Percentiles rank a stretch among this genome's conserved stretches.
These are phyloP conservation scores for Xylaria sp. DNA, from an alignment of 2,329 filamentous ascomycete genomes.

Conservation along the genomic window DNA sequence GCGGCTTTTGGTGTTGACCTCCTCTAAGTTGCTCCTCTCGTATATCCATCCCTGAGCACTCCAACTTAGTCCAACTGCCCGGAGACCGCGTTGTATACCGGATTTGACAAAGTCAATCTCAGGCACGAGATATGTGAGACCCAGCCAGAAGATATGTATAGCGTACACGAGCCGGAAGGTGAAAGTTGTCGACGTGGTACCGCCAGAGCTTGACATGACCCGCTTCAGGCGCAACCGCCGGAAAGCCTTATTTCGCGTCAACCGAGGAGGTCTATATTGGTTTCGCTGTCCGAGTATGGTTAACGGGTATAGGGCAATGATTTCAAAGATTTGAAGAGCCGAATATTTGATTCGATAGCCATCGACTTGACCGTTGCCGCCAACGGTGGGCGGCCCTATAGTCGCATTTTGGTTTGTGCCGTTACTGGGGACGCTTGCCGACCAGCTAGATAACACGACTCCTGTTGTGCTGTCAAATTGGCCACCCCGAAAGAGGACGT, in stretches of 20 bases:
- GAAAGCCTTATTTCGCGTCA: background rate
- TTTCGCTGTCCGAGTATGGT: background rate
- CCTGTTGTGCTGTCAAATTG: background rate
- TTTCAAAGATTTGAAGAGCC: background rate
- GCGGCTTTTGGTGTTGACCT: background rate
- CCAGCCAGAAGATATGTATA: background rate
- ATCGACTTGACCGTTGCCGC: background rate
- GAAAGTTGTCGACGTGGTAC: background rate
- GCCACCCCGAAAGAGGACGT: background rate
- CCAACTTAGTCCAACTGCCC: background rate
- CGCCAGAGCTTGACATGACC: background rate
- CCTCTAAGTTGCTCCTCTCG: background rate
- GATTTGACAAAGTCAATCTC: background rate
- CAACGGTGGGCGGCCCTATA: background rate
- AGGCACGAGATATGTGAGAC: background rate
- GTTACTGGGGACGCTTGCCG: background rate
- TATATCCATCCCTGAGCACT: background rate
- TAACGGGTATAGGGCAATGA: background rate
- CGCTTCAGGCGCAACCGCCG: background rate
- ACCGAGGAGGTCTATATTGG: background rate
- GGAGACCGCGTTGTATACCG: background rate
- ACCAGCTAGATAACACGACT: conserved; percentile 1
- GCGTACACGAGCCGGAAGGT: background rate
- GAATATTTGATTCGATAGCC: background rate
- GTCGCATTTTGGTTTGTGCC: background rate